Base-by-base conservation (phyloP, 257 asterid genomes). In the Solanum infundibuliforme region DNA sequence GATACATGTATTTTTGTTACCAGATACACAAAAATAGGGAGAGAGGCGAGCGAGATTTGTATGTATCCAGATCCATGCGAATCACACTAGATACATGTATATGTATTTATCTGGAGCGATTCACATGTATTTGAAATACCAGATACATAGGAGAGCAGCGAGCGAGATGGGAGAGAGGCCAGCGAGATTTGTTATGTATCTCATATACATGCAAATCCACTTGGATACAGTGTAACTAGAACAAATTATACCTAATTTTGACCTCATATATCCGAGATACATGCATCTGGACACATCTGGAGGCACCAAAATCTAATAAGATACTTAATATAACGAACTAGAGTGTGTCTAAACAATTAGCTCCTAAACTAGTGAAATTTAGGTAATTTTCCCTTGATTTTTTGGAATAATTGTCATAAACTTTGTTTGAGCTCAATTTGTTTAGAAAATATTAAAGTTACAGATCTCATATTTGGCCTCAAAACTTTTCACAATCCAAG, bases 61-160 rank as follows among this genome's bases (percentile, higher is more conserved):
- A 55, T 20, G 2, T 18, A 55, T 7, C 65, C 25, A 55, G 0
- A 55, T 20, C 0, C 4, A 55, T 55, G 4, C 0, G 0, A 21
- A 55, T 20, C 65, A 55, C n/a, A 55, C 65, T 55, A 55, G 1
- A 20, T 55, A 18, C 62, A 18, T 52, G 62, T 52, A 52, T 52
- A 18, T 55, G 10, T 52, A 52, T 52, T 4, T 52, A 52, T 52
- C 62, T 52, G 0, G 4, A 52, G 62, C 0, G 23, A 52, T 52
- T 6, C 8, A 7, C n/a, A 52, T 55, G 65, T 55, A 6, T 55
- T 2, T 55, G 9, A 3, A 5, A 41, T 55, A 18, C 0, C 0
- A 1, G 0, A 20, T 55, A 2, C 21, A 18, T 55, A n/a, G 10
- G n/a, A 55, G n/a, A 7, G n/a, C 1, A 1, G 1, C 4, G n/a